These are phyloP conservation scores for Candida easanensis DNA, from an alignment of 805 yeast genomes.

Conservation along the genomic window DNA sequence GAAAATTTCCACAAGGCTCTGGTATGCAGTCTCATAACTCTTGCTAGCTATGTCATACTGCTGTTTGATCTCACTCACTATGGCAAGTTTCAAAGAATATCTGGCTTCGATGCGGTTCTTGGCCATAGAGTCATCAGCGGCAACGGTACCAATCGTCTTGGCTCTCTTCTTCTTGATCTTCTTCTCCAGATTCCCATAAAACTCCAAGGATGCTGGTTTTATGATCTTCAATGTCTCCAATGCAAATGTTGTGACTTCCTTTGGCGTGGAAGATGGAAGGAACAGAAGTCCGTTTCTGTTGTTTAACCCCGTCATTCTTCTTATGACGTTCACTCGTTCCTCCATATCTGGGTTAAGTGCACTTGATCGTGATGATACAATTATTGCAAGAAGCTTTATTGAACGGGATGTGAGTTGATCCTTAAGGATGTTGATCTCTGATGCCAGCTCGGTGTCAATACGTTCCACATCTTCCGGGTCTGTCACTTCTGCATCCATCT, in stretches of 20 bases:
- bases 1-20: conserved; percentile 41
- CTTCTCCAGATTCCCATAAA: conserved; percentile 40
- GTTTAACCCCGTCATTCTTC: conserved; percentile 42
- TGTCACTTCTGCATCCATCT: conserved; percentile 33
- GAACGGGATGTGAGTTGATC: conserved; percentile 29
- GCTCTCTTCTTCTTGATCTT: conserved; percentile 38
- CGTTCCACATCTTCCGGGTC: conserved; percentile 22
- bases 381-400: conserved; percentile 34
- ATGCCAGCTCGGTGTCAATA: conserved; percentile 33
- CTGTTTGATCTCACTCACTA: conserved; percentile 47
- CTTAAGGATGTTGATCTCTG: conserved; percentile 36
- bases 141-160: conserved; percentile 15
- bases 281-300: conserved; percentile 44
- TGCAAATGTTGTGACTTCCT: conserved; percentile 40
- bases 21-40: conserved; percentile 52
- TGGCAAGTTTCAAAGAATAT: conserved; percentile 49
- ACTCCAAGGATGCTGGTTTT: conserved; percentile 42
- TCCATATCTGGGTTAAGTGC: conserved; percentile 31
- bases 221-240: conserved; percentile 37
- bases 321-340: conserved; percentile 34
- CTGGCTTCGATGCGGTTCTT: conserved; percentile 33
- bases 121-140: conserved; percentile 1
- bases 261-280: conserved; percentile 34
- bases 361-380: conserved; percentile 32
- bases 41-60: conserved; percentile 48